Evolutionary conservation across 768 basidiomycete species (phyloP), one percentile per base, ranked within the genome.

Genomic region (Filobasidium floriforme): DNA sequence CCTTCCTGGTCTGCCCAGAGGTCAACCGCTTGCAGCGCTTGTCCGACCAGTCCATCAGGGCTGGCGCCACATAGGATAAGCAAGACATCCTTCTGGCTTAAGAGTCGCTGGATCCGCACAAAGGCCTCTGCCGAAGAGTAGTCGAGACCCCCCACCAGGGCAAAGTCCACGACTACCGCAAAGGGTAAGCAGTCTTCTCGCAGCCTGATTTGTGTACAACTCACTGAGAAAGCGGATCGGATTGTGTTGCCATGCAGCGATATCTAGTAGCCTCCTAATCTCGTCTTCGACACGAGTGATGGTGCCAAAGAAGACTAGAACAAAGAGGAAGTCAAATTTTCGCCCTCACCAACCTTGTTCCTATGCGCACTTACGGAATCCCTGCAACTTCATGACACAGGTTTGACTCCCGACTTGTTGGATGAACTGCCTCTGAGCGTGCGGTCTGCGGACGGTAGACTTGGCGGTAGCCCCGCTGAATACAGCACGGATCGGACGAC

Each of bases 91-190:
- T 88, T 88, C 1, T 85, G 84, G 5, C 84, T 81, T 32, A 97
- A 80, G 10, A 97, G 73, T 7, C 93, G 83, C 70, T 94, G 92
- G 9, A 97, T 83, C 11, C 94, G 85, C 44, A 97, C 89, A 70
- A 97, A 91, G 0, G 93, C 94, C 73, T 98, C 94, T 0, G 93
- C 90, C 2, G 93, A 86, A 0, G 90, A 93, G 84, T 96, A 88
- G 77, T 99, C 94, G 29, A 98, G 87, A 0, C 93, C 92, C 11
- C 85, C 85, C 0, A 92, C 92, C 40, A 90, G 85, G 40, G 88
- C 81, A 40, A 97, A 84, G 72, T 97, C 93, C 54, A 97, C 82
- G 9, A 97, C 68, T 69, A 37, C 0, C 7, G 22, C 1, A 18
- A 22, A 18, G 18, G 51, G 49, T 46, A 1, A 51, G 28, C 41